These are phyloP conservation scores for Coemansia sp. DNA, from an alignment of 192 early-diverging fungal species.

Conservation along the genomic window DNA sequence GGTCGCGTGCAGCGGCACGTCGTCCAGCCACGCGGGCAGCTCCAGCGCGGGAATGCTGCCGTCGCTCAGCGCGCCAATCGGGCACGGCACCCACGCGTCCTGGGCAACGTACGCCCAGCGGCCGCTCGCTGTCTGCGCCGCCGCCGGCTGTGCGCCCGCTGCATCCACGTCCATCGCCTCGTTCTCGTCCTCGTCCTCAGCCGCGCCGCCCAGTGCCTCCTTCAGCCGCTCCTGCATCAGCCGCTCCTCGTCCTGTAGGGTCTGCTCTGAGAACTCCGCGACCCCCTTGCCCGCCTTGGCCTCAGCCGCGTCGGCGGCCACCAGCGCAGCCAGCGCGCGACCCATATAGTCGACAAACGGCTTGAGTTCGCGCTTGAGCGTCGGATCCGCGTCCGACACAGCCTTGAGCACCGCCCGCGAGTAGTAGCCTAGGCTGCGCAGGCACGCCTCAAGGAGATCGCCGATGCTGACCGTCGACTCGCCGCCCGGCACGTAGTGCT, in stretches of 20 bases:
- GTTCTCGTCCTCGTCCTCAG: too few species aligned
- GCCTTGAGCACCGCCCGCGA: slow-evolving; percentile 38
- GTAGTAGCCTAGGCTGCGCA: slow-evolving; percentile 58
- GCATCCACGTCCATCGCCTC: not conserved
- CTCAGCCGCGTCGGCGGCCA: slow-evolving; percentile 12
- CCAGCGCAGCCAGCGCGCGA: slow-evolving; percentile 43
- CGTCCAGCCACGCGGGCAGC: slow-evolving; percentile 40
- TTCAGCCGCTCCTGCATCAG: slow-evolving; percentile 28
- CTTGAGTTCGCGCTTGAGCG: slow-evolving; percentile 30
- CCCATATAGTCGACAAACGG: slow-evolving; percentile 52
- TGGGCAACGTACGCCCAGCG: slow-evolving; percentile 23
- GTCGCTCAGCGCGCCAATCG: slow-evolving; percentile 27
- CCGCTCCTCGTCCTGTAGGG: slow-evolving; percentile 27
- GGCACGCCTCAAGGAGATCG: slow-evolving; percentile 56
- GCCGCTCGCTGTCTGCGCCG: not conserved
- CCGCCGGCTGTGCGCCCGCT: not conserved
- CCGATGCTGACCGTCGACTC: slow-evolving; percentile 35
- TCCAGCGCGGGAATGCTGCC: slow-evolving; percentile 30
- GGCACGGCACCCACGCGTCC: slow-evolving; percentile 15
- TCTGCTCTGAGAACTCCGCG: slow-evolving; percentile 4
- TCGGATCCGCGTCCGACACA: slow-evolving; percentile 21
- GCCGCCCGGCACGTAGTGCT: slow-evolving; percentile 12
- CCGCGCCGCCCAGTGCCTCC: slow-evolving; percentile 7
- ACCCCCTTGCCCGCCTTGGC: not conserved
- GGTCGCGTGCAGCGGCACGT: slow-evolving; percentile 6